Evolutionary conservation across 768 basidiomycete species (phyloP).

Genomic region (Pleurotus salmoneostramineus): DNA sequence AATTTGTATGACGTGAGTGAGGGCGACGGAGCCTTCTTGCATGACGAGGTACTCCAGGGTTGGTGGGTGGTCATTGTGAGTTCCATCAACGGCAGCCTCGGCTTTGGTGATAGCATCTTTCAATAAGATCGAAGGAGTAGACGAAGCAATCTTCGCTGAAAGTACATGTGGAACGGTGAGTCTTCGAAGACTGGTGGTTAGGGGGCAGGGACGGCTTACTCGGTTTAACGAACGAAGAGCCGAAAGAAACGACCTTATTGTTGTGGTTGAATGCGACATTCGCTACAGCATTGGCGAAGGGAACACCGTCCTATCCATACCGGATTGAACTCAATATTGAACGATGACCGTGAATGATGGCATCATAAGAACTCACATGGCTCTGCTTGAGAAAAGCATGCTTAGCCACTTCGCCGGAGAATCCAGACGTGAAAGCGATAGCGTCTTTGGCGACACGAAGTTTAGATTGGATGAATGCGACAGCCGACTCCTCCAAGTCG

Average conservation of each 20-base stretch:
- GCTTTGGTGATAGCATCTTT: slow-evolving; percentile 31
- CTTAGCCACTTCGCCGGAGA: slow-evolving; percentile 18
- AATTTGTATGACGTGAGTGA: slow-evolving; percentile 35
- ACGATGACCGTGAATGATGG: background rate
- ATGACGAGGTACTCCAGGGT: slow-evolving; percentile 37
- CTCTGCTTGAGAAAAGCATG: slow-evolving; percentile 24
- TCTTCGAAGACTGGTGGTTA: background rate
- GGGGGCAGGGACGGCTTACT: slow-evolving; percentile 21
- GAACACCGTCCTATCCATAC: slow-evolving; percentile 22
- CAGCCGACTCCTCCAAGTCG: slow-evolving; percentile 18
- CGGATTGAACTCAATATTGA: background rate
- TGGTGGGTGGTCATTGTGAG: slow-evolving; percentile 33
- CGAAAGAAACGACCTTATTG: slow-evolving; percentile 37
- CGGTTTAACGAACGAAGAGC: slow-evolving; percentile 42
- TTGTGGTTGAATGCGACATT: slow-evolving; percentile 39
- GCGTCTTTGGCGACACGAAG: slow-evolving; percentile 17
- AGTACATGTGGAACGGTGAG: background rate
- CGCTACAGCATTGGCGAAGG: slow-evolving; percentile 36
- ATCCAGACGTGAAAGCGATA: slow-evolving; percentile 23
- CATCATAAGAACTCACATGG: slow-evolving; percentile 17
- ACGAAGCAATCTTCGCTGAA: slow-evolving; percentile 25
- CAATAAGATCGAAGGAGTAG: slow-evolving; percentile 31
- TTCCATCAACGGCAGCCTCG: slow-evolving; percentile 32
- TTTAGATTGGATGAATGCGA: slow-evolving; percentile 19
- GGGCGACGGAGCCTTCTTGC: slow-evolving; percentile 30